Conservation (phyloP, 1,139 yeast species). For the Saccharomyces hybrid region DNA sequence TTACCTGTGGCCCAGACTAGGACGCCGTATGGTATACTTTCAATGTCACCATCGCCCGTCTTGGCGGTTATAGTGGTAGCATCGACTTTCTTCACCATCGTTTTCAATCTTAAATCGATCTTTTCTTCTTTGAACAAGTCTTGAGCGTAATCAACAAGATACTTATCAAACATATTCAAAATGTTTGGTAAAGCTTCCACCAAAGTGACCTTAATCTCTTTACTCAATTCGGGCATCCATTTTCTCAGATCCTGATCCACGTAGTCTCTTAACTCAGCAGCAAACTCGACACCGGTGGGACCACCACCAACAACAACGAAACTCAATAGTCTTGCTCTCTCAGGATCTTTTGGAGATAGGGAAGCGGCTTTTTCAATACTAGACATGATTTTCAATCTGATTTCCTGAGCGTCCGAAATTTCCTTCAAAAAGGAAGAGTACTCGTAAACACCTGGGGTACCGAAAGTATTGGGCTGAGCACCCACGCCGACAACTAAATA, state of each 20-base stretch:
- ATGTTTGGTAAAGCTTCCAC: conserved; percentile 92
- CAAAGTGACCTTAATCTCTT: conserved; percentile 73
- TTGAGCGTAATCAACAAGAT: conserved; percentile 77
- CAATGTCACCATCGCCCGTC: conserved; percentile 45
- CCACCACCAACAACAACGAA: conserved; percentile 94
- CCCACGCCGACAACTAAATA: conserved; percentile 86
- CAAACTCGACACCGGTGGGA: conserved; percentile 95
- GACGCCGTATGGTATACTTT: conserved; percentile 80
- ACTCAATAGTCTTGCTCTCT: conserved; percentile 71
- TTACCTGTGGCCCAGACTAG: conserved; percentile 98
- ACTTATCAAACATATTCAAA: conserved; percentile 77
- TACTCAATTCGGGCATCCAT: conserved; percentile 83
- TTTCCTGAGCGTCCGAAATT: conserved; percentile 71
- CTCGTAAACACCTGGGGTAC: conserved; percentile 89
- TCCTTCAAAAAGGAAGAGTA: conserved; percentile 82
- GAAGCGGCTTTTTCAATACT: conserved; percentile 78
- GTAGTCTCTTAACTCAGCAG: conserved; percentile 92
- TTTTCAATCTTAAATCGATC: conserved; percentile 70
- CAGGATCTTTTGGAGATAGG: conserved; percentile 65
- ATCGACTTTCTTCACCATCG: conserved; percentile 83
- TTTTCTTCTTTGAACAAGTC: conserved; percentile 72
- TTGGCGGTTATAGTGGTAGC: conserved; percentile 61
- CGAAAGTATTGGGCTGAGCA: conserved; percentile 86
- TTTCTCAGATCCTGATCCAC: conserved; percentile 81
- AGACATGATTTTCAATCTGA: conserved; percentile 70